These are phyloP conservation scores for Tetrapisispora nanseiensis DNA, from an alignment of 805 yeast species.

Conservation along the genomic window DNA sequence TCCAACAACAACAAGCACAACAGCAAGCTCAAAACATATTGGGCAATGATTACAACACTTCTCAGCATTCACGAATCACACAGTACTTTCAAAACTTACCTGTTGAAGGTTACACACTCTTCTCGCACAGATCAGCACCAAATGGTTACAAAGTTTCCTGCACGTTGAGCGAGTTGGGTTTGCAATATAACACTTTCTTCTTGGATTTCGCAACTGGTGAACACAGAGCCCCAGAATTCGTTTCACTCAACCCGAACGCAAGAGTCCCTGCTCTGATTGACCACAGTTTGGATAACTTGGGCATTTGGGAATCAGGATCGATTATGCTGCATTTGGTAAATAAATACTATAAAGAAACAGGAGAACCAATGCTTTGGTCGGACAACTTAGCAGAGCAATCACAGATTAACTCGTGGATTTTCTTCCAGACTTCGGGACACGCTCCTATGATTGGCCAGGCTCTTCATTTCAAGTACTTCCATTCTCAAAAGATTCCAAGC, in stretches of 20 bases:
- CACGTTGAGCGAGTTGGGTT: conserved; percentile 71
- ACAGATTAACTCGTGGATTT: conserved; percentile 80
- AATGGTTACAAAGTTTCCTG: conserved; percentile 95
- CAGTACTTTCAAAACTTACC: conserved; percentile 71
- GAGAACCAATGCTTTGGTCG: conserved; percentile 67
- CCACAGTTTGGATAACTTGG: conserved; percentile 67
- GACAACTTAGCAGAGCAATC: conserved; percentile 69
- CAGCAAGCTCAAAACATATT: conserved; percentile 18
- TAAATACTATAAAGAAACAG: conserved; percentile 49
- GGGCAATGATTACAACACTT: conserved; percentile 20
- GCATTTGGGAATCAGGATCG: conserved; percentile 94
- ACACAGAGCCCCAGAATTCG: conserved; percentile 88
- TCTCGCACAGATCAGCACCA: conserved; percentile 82
- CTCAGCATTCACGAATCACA: conserved; percentile 49
- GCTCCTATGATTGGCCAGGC: conserved; percentile 99
- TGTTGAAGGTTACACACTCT: conserved; percentile 71
- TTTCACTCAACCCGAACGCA: conserved; percentile 90
- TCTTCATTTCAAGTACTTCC: conserved; percentile 85
- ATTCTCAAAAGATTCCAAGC: conserved; percentile 71
- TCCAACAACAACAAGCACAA: conserved; percentile 9
- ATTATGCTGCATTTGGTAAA: conserved; percentile 75
- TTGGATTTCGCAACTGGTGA: conserved; percentile 83
- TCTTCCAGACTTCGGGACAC: conserved; percentile 92
- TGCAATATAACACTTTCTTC: conserved; percentile 70
- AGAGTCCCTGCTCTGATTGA: conserved; percentile 91